Evolutionary conservation across 805 yeast genomes (phyloP).

Genomic region (Kregervanrija pseudodelftensis): DNA sequence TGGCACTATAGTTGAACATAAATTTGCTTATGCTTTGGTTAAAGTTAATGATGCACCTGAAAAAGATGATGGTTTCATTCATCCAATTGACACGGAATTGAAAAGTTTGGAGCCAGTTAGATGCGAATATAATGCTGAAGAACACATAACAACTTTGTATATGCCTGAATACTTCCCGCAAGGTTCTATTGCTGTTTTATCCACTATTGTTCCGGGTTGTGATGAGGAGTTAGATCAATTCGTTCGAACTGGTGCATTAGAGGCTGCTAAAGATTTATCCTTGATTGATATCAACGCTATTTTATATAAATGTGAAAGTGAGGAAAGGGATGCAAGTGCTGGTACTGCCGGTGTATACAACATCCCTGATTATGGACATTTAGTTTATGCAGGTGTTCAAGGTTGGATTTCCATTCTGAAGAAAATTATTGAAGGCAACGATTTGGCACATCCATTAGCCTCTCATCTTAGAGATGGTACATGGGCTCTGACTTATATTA

Average conservation of each 20-base stretch:
- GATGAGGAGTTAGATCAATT: conserved; percentile 57
- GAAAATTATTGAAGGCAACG: conserved; percentile 55
- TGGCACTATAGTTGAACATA: conserved; percentile 52
- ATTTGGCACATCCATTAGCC: conserved; percentile 79
- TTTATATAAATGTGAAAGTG: conserved; percentile 74
- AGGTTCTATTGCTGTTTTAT: conserved; percentile 83
- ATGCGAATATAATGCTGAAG: conserved; percentile 35
- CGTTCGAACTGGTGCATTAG: conserved; percentile 69
- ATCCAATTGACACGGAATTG: conserved; percentile 62
- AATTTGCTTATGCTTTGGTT: conserved; percentile 51
- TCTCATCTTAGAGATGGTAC: conserved; percentile 72
- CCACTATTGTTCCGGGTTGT: conserved; percentile 62
- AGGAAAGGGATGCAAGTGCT: conserved; percentile 73
- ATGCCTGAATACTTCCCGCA: conserved; percentile 68
- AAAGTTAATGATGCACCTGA: conserved; percentile 30
- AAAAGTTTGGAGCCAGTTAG: conserved; percentile 43
- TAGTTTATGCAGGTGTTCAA: conserved; percentile 85
- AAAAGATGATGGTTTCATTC: conserved; percentile 25
- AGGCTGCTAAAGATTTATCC: conserved; percentile 55
- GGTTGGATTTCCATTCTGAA: conserved; percentile 80
- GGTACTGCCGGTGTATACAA: conserved; percentile 69
- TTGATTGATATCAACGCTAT: conserved; percentile 69
- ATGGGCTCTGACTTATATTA: conserved; percentile 84
- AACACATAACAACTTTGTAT: conserved; percentile 43
- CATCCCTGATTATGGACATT: conserved; percentile 65